A percentile compares a stretch with the other conserved stretches of the same genome.
Conservation (phyloP, 257 asterid genomes). For the Eucommia ulmoides region DNA sequence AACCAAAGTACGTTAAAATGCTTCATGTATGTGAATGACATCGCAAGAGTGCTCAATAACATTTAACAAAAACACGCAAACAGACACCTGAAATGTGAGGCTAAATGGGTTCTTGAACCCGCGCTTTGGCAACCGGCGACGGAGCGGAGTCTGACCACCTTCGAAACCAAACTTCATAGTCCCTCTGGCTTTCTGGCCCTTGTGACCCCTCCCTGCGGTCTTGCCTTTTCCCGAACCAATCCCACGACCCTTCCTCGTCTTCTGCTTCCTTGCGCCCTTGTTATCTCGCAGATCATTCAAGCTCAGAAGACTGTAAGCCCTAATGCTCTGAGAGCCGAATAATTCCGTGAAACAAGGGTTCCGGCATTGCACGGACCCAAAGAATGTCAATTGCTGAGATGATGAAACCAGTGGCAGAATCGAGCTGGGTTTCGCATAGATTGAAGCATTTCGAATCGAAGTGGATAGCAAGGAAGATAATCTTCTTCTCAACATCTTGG, state of each 20-base stretch:
- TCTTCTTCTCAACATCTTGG: constrained; percentile 66
- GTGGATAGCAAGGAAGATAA: constrained; percentile 31
- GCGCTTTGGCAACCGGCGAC: constrained; percentile 85
- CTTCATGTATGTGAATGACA: too few species aligned
- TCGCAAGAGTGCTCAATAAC: too few species aligned
- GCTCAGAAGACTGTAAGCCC: constrained; percentile 50
- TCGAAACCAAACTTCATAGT: constrained; percentile 82
- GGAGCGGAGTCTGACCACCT: constrained; percentile 96
- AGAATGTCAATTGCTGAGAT: constrained; percentile 11
- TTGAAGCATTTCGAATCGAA: constrained; percentile 19
- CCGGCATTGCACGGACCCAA: constrained; percentile 11
- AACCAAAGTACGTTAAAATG: too few species aligned
- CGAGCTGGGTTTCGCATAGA: constrained; percentile 16
- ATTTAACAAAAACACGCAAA: too few species aligned
- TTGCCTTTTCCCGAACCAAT: constrained; percentile 97
- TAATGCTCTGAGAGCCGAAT: constrained; percentile 10
- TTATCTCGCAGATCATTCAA: constrained; percentile 82
- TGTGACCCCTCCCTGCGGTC: constrained; percentile 94
- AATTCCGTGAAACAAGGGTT: neutral
- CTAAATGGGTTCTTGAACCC: constrained; percentile 81
- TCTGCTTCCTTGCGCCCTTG: constrained; percentile 66
- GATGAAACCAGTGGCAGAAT: constrained; percentile 6
- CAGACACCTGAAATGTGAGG: constrained; percentile 88
- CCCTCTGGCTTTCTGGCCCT: constrained; percentile 93
- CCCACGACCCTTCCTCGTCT: constrained; percentile 91